Base-by-base conservation (phyloP, 2,329 filamentous ascomycete genomes). In the Sclerotinia spermophila region DNA sequence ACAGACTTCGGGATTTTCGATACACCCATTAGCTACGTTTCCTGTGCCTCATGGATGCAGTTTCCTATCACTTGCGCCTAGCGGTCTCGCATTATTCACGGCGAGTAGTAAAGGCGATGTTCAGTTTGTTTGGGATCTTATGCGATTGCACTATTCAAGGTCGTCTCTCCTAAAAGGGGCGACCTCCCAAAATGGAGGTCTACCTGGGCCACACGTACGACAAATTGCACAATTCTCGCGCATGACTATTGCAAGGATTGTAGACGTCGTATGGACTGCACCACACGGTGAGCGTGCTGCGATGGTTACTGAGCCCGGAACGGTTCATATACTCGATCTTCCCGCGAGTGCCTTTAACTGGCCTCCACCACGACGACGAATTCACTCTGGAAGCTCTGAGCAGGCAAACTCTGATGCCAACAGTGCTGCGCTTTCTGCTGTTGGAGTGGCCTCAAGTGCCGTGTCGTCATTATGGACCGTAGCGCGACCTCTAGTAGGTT, bases 221-320 rank as follows among this genome's bases (percentile, higher is more conserved):
- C 93, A 97, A 79, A 86, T 97, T 72, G 93, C 94, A 11, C 89
- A 94, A 72, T 97, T 97, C 78, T 92, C 93, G 30, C 90, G 96
- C 55, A 91, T 97, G 87, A 98, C 95, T 2, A 91, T 95, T 64
- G 93, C 96, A 4, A 92, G 92, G 68, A 93, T 98, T 69, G 87
- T 97, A 33, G 95, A 97, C 77, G 92, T 97, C 56, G 89, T 90
- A 4, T 99, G 96, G 96, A 91, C 91, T 2, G 86, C 88, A 69
- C 92, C 92, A 5, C 90, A 90, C 70, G 93, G 92, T 33, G 92
- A 97, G 78, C 90, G 92, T 71, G 83, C 96, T 53, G 95, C 94
- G 2, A 90, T 99, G 82, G 89, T 97, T 38, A 98, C 96, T 0
- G 93, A 97, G 77, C 92, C 94, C 75, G 94, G 95, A n/a, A 99